phyloP scores from a whole-genome alignment of 1,284 basidiomycete species.

The Cutaneotrichosporon dermatis region DNA sequence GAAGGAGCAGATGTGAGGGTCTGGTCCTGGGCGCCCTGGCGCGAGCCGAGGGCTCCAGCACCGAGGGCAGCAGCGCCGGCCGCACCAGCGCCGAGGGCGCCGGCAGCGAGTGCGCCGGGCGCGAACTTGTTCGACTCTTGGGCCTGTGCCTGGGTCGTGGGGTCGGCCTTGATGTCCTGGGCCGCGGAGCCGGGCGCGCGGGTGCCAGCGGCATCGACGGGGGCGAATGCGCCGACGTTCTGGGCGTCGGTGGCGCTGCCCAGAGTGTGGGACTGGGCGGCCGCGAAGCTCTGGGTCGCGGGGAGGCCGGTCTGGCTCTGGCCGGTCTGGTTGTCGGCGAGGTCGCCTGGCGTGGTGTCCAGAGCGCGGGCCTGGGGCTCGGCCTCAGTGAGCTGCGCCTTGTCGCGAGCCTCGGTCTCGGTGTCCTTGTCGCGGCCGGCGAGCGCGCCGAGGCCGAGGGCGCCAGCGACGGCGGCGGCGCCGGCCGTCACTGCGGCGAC shows the following conservation, averaged over 20 bases:
- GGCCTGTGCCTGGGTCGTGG: neutral
- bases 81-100: neutral
- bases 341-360: no score
- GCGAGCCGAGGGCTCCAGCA: neutral
- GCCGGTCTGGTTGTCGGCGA: neutral
- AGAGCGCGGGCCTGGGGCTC: no score
- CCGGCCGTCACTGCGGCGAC: conserved; percentile 3
- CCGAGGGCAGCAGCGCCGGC: neutral
- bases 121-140: neutral
- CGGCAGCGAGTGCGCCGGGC: neutral
- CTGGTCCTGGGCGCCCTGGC: neutral
- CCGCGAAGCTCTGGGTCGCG: no score
- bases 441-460: conserved; percentile 1
- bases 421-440: neutral
- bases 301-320: no score
- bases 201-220: conserved; percentile 7
- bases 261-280: neutral
- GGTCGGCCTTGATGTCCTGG: conserved; percentile 1
- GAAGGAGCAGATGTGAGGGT: no score
- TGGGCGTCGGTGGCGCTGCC: neutral
- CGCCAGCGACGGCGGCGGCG: conserved; percentile 7
- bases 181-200: neutral
- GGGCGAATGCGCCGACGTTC: neutral
- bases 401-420: neutral
- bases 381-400: no score